These are phyloP conservation scores for Pseudocercospora vitis DNA, from an alignment of 2,329 filamentous ascomycete genomes.

Conservation along the genomic window DNA sequence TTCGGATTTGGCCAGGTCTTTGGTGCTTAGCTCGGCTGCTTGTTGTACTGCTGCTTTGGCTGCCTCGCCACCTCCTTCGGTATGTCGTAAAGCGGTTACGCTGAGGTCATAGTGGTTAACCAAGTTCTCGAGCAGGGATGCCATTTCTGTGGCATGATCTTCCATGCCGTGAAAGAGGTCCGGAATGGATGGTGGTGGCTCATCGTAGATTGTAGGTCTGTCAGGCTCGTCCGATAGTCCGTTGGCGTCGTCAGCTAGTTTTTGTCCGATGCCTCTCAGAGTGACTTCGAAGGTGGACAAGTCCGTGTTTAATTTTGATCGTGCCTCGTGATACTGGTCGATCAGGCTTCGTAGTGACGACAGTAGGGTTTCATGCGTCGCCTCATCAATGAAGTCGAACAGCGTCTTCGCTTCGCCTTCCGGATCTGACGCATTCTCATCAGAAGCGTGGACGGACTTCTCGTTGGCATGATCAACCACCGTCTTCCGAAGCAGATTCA, in stretches of 20 bases:
- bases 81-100: conserved; percentile 85
- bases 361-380: conserved; percentile 64
- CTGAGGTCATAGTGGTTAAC: conserved; percentile 91
- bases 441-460: conserved; percentile 61
- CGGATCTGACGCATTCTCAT: conserved; percentile 40
- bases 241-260: conserved; percentile 21
- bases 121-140: conserved; percentile 73
- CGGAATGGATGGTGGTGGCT: conserved; percentile 40
- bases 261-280: conserved; percentile 30
- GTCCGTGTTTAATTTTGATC: conserved; percentile 56
- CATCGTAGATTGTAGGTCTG: conserved; percentile 38
- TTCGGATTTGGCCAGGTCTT: conserved; percentile 41
- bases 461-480: too few relatives aligned
- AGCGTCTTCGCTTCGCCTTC: conserved; percentile 54
- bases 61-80: conserved; percentile 61
- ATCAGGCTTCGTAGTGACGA: conserved; percentile 69
- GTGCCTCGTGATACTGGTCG: conserved; percentile 67
- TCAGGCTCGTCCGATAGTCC: conserved; percentile 9
- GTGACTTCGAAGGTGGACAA: conserved; percentile 72
- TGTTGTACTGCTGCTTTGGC: conserved; percentile 42
- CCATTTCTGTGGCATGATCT: conserved; percentile 77
- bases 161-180: conserved; percentile 59
- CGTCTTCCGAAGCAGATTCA: conserved; percentile 64
- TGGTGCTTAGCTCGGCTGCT: conserved; percentile 35
- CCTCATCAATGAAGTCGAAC: conserved; percentile 75